A percentile compares a stretch with the other conserved stretches of the same genome.
Evolutionary conservation across 192 early-diverging fungal genomes (phyloP).

Genomic region (Coemansia asiatica): DNA sequence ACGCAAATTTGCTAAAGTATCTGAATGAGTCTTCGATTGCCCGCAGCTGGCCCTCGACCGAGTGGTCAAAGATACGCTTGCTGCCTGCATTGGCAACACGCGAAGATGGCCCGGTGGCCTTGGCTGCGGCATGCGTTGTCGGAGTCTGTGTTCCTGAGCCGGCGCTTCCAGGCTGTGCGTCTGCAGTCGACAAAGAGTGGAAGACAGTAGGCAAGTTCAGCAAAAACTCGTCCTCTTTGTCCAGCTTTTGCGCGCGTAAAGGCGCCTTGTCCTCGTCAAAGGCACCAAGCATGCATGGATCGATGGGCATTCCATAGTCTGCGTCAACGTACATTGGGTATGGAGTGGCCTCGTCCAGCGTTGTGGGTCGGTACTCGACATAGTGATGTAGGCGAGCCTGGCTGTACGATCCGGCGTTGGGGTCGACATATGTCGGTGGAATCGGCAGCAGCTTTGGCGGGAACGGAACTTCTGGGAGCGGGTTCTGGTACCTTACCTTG

Average conservation of each 20-base stretch:
- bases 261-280: conserved; percentile 42
- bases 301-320: conserved; percentile 57
- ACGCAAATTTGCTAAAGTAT: conserved; percentile 31
- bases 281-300: conserved; percentile 47
- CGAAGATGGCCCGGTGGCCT: background rate
- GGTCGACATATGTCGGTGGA: conserved; percentile 52
- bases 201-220: conserved; percentile 34
- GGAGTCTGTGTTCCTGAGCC: conserved; percentile 8
- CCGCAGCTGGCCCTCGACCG: conserved; percentile 43
- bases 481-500: conserved; percentile 56
- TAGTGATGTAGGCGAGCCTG: conserved; percentile 52
- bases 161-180: background rate
- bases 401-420: conserved; percentile 47
- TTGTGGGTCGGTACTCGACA: conserved; percentile 53
- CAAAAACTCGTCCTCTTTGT: conserved; percentile 47
- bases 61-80: conserved; percentile 45
- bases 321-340: conserved; percentile 54
- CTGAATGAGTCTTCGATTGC: conserved; percentile 49
- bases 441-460: conserved; percentile 58
- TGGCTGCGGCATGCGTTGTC: background rate
- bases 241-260: conserved; percentile 26
- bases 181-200: background rate
- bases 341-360: conserved; percentile 52
- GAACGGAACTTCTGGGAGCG: conserved; percentile 53
- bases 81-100: conserved; percentile 9